phyloP scores from a whole-genome alignment of 2,329 filamentous ascomycete genomes.

The Alternaria panax region DNA sequence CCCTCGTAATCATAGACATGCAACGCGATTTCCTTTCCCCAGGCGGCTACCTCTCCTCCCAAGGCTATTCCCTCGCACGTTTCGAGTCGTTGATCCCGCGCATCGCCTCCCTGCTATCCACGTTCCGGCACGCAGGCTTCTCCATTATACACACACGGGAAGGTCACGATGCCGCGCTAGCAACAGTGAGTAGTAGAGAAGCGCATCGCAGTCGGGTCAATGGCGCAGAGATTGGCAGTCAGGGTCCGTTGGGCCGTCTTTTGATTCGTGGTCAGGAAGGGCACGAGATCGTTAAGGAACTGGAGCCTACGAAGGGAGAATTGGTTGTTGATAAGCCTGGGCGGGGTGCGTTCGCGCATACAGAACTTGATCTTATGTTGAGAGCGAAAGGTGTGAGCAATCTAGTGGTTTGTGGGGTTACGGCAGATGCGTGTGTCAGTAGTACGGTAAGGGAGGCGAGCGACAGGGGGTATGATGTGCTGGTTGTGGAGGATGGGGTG shows the following conservation, averaged over 20 bases:
- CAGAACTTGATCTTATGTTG: constrained; percentile 62
- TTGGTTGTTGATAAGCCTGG: constrained; percentile 63
- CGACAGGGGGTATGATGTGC: constrained; percentile 63
- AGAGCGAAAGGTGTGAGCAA: constrained; percentile 61
- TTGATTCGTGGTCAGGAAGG: constrained; percentile 55
- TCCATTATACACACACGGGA: constrained; percentile 61
- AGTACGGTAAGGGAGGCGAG: constrained; percentile 65
- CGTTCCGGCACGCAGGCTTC: constrained; percentile 52
- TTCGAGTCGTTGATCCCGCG: constrained; percentile 56
- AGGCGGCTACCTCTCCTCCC: constrained; percentile 59
- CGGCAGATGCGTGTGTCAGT: constrained; percentile 64
- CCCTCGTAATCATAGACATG: constrained; percentile 64
- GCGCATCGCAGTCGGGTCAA: constrained; percentile 62
- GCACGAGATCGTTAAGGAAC: constrained; percentile 64
- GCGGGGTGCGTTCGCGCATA: constrained; percentile 61
- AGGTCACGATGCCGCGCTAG: constrained; percentile 63
- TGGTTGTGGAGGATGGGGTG: constrained; percentile 60
- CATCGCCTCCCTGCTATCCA: constrained; percentile 51
- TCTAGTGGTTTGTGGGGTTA: constrained; percentile 62
- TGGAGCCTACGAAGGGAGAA: constrained; percentile 50
- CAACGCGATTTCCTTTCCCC: constrained; percentile 62
- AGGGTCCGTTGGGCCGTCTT: constrained; percentile 64
- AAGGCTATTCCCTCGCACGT: constrained; percentile 54
- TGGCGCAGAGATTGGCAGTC: constrained; percentile 59
- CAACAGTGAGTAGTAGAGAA: constrained; percentile 64